These are phyloP conservation scores for Zoysia pacifica DNA, from an alignment of 176 grass and related monocot genomes.

Conservation along the genomic window DNA sequence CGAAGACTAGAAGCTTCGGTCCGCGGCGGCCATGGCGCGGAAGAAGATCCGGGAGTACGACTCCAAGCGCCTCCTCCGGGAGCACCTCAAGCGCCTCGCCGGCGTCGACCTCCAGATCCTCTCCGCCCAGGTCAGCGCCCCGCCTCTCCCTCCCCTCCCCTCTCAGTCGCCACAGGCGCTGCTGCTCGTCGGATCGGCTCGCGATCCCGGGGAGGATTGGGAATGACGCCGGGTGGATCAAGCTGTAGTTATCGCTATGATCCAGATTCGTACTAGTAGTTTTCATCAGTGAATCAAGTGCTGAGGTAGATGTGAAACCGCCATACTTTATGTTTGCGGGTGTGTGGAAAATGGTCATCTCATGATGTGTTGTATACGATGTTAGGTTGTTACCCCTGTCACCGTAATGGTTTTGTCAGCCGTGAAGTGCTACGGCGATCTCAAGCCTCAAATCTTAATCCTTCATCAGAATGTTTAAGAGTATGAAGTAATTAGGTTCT, in stretches of 20 bases:
- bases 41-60: conserved; percentile 99
- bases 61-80: conserved; percentile 86
- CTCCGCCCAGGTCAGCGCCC: conserved; percentile 61
- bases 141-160: not conserved
- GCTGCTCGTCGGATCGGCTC: conserved; percentile 4
- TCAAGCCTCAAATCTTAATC: not conserved
- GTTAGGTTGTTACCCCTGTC: not conserved
- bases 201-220: not conserved
- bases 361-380: not conserved
- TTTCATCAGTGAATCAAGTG: not conserved
- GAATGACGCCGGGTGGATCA: not conserved
- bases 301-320: not conserved
- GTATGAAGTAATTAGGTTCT: not conserved
- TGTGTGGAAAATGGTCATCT: not conserved
- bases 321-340: not conserved
- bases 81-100: conserved; percentile 87
- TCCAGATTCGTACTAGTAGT: not conserved
- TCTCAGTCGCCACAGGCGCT: not conserved
- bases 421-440: not conserved
- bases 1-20: not conserved
- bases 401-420: not conserved
- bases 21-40: conserved; percentile 55
- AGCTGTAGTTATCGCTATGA: not conserved
- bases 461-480: not conserved
- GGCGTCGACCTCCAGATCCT: conserved; percentile 82